Base-by-base conservation (phyloP, 352 stramenopile species). In the Aphanomyces cochlioides region DNA sequence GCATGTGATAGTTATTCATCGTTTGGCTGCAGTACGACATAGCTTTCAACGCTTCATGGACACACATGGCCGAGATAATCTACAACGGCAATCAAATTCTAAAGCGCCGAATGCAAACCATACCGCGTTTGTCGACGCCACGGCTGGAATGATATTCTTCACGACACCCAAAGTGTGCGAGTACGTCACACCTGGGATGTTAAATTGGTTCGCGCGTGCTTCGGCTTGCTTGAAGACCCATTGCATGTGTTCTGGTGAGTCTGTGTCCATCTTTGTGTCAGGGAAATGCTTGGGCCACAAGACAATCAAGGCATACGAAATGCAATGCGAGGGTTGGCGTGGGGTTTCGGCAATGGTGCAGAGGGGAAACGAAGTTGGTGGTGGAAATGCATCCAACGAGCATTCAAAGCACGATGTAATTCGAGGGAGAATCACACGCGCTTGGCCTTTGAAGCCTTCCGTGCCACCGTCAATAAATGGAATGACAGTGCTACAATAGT, bases 351-450 rank as follows among this genome's bases (percentile, higher is more conserved):
- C 86, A 56, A 97, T 95, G n/a, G 97, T 99, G 79, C 97, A 99
- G 73, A 99, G 94, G 41, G 96, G 96, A 73, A 99, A 99, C 47
- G 87, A 89, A 40, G 85, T 90, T 73, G 98, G 94, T 12, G 96
- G 96, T 41, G 97, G 96, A 76, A 99, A 99, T 17, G 95, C 83
- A 80, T 98, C 94, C 5, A 99, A 81, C 15, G 90, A 97, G 72
- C 97, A 99, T 84, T 99, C 97, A 78, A 99, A 99, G 86, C 97
- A 99, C 68, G 89, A 97, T 40, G 97, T 99, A 73, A 99, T 87
- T 56, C 94, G 80, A 7, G 97, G 97, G 59, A 99, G 85, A 74
- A 99, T 99, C 39, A 99, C 92, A 72, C 97, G 88, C 17, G 93
- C 92, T 77, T 99, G 97, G 53, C 97, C 97, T n/a, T 90, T 90